These are phyloP conservation scores for Agrostemma githago DNA, from an alignment of 148 eudicot genomes.

Conservation along the genomic window DNA sequence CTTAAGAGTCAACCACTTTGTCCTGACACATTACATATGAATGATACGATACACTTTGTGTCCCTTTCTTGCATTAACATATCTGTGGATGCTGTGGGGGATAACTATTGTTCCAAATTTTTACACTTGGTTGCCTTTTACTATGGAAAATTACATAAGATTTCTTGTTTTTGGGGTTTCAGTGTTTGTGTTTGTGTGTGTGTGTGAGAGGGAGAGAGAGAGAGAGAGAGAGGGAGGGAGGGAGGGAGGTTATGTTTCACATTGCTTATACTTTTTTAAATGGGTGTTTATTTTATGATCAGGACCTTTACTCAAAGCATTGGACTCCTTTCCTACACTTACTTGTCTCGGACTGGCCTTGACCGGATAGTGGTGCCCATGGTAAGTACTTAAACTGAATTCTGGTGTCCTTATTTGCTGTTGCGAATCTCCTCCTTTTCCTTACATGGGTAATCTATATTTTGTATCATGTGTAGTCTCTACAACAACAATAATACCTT, in stretches of 20 bases:
- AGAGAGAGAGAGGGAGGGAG: not conserved
- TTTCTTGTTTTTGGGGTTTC: not conserved
- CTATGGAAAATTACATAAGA: too few relatives aligned
- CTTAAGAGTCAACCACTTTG: too few relatives aligned
- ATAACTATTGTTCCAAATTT: not conserved
- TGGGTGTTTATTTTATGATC: slow-evolving; percentile 23
- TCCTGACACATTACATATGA: too few relatives aligned
- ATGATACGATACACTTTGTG: too few relatives aligned
- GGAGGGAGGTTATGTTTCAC: not conserved
- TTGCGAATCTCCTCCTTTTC: too few relatives aligned
- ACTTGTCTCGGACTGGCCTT: slow-evolving; percentile 55
- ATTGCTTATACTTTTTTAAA: not conserved
- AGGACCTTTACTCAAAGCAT: slow-evolving; percentile 80
- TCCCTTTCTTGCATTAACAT: not conserved
- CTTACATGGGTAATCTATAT: not conserved
- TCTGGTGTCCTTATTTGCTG: not conserved
- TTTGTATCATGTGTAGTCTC: not conserved
- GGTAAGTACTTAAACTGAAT: slow-evolving; percentile 40
- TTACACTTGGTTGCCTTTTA: too few relatives aligned
- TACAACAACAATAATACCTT: not conserved
- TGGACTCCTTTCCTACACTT: slow-evolving; percentile 86
- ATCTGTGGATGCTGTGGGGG: not conserved
- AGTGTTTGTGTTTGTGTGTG: not conserved
- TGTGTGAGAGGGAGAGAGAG: not conserved
- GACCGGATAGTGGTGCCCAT: slow-evolving; percentile 93